These are phyloP conservation scores for Helicocarpus griseus DNA, from an alignment of 2,329 filamentous ascomycete species.

Conservation along the genomic window DNA sequence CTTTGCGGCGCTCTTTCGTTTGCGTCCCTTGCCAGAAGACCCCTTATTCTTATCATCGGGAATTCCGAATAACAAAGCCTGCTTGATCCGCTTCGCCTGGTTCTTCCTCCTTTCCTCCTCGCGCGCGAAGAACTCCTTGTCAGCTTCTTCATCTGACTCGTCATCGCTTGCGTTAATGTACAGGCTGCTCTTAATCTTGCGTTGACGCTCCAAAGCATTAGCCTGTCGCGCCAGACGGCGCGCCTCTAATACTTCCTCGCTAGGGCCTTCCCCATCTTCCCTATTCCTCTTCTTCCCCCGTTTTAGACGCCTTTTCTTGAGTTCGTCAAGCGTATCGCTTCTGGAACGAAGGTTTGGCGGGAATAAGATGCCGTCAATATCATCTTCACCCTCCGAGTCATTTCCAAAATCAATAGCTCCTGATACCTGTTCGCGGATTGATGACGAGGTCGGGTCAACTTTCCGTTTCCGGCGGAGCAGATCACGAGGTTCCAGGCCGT, in stretches of 20 bases:
- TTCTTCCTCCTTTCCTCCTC: conserved; percentile 60
- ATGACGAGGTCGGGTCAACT: conserved; percentile 27
- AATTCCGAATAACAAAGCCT: conserved; percentile 36
- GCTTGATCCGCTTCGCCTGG: conserved; percentile 40
- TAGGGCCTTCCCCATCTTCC: conserved; percentile 46
- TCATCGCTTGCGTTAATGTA: conserved; percentile 81
- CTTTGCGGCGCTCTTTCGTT: conserved; percentile 5
- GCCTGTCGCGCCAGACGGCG: conserved; percentile 53
- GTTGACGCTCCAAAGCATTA: conserved; percentile 65
- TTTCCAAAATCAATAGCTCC: conserved; percentile 56
- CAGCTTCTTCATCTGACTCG: conserved; percentile 68
- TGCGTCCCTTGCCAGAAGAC: conserved; percentile 9
- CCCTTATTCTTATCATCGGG: conserved; percentile 11
- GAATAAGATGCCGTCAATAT: conserved; percentile 56
- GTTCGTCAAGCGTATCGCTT: conserved; percentile 44
- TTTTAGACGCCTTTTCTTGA: conserved; percentile 53
- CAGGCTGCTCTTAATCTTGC: conserved; percentile 73
- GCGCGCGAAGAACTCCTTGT: conserved; percentile 64
- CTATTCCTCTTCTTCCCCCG: conserved; percentile 37
- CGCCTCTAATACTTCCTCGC: conserved; percentile 51
- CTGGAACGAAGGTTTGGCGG: conserved; percentile 41
- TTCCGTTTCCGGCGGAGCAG: conserved; percentile 62
- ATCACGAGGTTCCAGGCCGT: conserved; percentile 63
- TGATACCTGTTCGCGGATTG: conserved; percentile 25
- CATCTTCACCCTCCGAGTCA: conserved; percentile 54